phyloP scores from a whole-genome alignment of 1,139 yeast genomes.

The Debaryomycetaceae sp. region DNA sequence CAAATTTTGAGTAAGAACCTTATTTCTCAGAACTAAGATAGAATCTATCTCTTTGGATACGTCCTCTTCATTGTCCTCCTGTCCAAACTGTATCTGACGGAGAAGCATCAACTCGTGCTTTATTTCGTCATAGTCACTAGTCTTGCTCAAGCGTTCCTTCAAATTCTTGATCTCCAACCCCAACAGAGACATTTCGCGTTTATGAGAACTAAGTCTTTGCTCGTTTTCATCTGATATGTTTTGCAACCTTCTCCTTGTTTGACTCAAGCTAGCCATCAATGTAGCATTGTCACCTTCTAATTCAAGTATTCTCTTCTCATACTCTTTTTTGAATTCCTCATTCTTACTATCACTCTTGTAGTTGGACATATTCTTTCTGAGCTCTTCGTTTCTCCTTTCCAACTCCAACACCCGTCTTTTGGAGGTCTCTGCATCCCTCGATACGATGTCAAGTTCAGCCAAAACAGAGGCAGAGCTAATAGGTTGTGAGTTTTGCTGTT shows the following conservation, averaged over 20 bases:
- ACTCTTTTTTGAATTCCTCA: constrained; percentile 29
- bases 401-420: constrained; percentile 67
- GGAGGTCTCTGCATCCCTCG: constrained; percentile 71
- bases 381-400: constrained; percentile 73
- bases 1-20: constrained; percentile 57
- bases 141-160: constrained; percentile 41
- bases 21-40: constrained; percentile 56
- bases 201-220: constrained; percentile 28
- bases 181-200: constrained; percentile 47
- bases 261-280: constrained; percentile 61
- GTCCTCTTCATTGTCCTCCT: constrained; percentile 19
- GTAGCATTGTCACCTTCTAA: constrained; percentile 67
- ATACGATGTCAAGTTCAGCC: constrained; percentile 61
- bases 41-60: constrained; percentile 33
- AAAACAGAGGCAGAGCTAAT: constrained; percentile 27
- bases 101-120: constrained; percentile 71
- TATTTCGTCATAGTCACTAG: constrained; percentile 70
- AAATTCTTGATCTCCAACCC: constrained; percentile 49
- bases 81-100: constrained; percentile 73
- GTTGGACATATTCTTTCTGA: constrained; percentile 61
- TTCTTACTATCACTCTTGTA: constrained; percentile 44
- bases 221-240: constrained; percentile 32
- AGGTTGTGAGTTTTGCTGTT: constrained; percentile 8
- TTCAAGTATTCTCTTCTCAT: constrained; percentile 44
- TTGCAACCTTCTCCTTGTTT: constrained; percentile 34